A percentile compares a stretch with the other conserved stretches of the same genome.
Conservation (phyloP, 208 protist species). For the Acanthamoeba healyi region DNA sequence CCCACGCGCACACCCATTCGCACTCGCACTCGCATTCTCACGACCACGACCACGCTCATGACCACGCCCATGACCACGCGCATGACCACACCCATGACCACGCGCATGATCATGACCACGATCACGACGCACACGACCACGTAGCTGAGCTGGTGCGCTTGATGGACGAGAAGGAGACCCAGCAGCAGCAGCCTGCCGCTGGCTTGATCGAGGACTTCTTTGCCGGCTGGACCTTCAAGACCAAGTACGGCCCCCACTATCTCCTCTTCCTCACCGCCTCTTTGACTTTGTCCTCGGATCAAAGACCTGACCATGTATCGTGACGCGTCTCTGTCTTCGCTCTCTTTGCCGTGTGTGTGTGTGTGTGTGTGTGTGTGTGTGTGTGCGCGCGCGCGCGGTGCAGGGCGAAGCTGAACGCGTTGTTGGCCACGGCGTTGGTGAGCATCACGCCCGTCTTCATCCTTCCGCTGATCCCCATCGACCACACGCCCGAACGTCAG, state of each 20-base stretch:
- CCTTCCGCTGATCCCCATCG: conserved; percentile 50
- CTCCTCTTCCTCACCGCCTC: neutral
- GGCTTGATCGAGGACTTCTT: neutral
- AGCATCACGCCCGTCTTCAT: conserved; percentile 60
- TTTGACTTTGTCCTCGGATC: neutral
- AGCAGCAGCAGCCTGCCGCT: neutral
- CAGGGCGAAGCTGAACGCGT: conserved; percentile 39
- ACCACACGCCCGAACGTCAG: conserved; percentile 29
- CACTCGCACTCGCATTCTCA: conserved; percentile 42
- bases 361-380: too few relatives aligned
- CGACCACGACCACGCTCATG: conserved; percentile 8
- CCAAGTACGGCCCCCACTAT: neutral
- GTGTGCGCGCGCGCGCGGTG: neutral
- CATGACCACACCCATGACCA: conserved; percentile 14
- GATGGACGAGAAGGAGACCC: neutral
- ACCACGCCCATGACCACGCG: conserved; percentile 37
- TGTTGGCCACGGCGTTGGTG: conserved; percentile 32
- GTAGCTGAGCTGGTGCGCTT: conserved; percentile 4
- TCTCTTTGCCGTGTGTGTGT: neutral
- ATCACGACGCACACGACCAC: conserved; percentile 56
- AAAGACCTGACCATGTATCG: neutral
- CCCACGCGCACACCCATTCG: neutral
- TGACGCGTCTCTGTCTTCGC: neutral
- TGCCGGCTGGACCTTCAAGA: neutral
- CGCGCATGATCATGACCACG: neutral